Base-by-base conservation (phyloP, 352 stramenopile species). In the Phytophthora ramorum region DNA sequence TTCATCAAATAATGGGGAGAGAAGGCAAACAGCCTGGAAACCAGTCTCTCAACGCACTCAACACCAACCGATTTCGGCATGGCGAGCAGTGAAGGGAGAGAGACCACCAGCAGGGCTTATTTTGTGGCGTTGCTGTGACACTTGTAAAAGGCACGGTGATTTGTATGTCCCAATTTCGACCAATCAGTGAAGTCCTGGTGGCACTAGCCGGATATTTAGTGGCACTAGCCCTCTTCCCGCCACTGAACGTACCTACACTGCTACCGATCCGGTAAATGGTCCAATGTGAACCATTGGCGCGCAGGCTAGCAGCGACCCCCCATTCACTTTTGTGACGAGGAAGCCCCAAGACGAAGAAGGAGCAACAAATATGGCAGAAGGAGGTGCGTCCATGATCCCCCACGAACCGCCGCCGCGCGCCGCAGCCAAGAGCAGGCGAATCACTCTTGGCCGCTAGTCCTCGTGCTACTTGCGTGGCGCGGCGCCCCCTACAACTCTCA, bases 281-380 rank as follows among this genome's bases (percentile, higher is more conserved):
- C 20, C 20, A 20, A 26, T 10, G 26, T 40, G 43, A 43, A 43
- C 14, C 37, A 70, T 59, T 77, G 64, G 69, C 58, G 40, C 52
- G 20, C 28, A 47, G 69, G 47, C 53, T 17, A 20, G 34, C 35
- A 65, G 47, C 59, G 63, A 66, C 62, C 62, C 22, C 67, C 52
- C 69, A 77, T 71, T 71, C 56, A 48, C 58, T 66, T 73, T 76
- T 76, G 63, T 70, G 69, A 72, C 46, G 55, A 70, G 58, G 35
- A 74, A 67, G 69, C 69, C 70, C 40, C 35, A 79, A 73, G 69
- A 64, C 68, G 51, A 61, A 60, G 30, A 50, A 69, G 60, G 55
- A 71, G 45, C 51, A 64, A 44, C 50, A 76, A 78, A 62, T 54
- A 76, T 79, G 65, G 75, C 60, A 63, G 75, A 80, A 78, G 71